These are phyloP conservation scores for Corymbia maculata DNA, from an alignment of 345 rosid genomes.

Conservation along the genomic window DNA sequence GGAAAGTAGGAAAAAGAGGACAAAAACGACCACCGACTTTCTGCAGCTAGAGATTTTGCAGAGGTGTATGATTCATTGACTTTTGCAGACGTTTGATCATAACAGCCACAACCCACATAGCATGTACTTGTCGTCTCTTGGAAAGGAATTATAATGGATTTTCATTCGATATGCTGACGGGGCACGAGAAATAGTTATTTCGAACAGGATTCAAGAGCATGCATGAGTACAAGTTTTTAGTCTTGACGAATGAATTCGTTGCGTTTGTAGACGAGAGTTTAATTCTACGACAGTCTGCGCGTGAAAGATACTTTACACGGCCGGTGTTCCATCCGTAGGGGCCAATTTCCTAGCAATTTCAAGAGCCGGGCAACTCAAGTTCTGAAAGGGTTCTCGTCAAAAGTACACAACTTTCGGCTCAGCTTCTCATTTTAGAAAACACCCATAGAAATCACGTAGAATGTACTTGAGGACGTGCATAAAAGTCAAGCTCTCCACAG, in stretches of 20 bases:
- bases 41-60: not conserved
- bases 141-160: not conserved
- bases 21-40: not conserved
- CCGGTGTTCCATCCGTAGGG: not conserved
- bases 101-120: not conserved
- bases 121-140: not conserved
- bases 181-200: not conserved
- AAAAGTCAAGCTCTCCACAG: not conserved
- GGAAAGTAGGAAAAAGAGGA: not conserved
- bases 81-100: not conserved
- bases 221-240: not conserved
- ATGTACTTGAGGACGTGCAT: not conserved
- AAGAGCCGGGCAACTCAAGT: not conserved
- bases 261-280: not conserved
- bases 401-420: not conserved
- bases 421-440: not conserved
- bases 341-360: not conserved
- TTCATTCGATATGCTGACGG: not conserved
- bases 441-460: not conserved
- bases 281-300: not conserved
- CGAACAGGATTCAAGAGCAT: not conserved
- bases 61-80: not conserved
- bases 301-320: not conserved
- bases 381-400: not conserved
- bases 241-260: not conserved